These are phyloP conservation scores for Talaromyces verruculosus DNA, from an alignment of 2,329 filamentous ascomycete species.

Conservation along the genomic window DNA sequence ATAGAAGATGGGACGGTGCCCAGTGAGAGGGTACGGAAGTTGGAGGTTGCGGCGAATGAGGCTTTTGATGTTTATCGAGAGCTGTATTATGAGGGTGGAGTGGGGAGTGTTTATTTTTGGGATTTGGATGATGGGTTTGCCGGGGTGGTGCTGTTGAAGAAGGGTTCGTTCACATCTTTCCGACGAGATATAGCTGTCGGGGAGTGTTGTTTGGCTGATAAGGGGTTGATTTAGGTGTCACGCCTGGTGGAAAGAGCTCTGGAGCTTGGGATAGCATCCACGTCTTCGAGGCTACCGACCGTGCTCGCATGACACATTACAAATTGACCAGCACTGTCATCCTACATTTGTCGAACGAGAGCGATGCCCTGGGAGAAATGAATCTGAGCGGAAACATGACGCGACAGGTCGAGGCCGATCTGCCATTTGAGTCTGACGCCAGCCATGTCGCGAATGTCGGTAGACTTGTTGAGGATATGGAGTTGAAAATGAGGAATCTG, in stretches of 20 bases:
- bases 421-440: constrained; percentile 84
- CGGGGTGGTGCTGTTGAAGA: constrained; percentile 92
- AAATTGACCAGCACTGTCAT: constrained; percentile 98
- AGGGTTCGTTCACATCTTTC: constrained; percentile 55
- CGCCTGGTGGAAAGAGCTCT: constrained; percentile 65
- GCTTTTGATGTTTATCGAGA: constrained; percentile 97
- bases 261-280: constrained; percentile 98
- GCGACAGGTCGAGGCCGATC: constrained; percentile 87
- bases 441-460: constrained; percentile 96
- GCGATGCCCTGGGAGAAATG: constrained; percentile 72
- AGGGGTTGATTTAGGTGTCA: constrained; percentile 54
- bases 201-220: neutral
- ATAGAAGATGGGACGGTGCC: constrained; percentile 84
- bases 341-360: constrained; percentile 73
- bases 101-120: constrained; percentile 97
- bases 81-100: constrained; percentile 87
- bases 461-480: constrained; percentile 95
- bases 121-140: constrained; percentile 97
- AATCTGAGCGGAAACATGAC: constrained; percentile 98
- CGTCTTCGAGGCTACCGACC: constrained; percentile 94
- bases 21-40: constrained; percentile 84
- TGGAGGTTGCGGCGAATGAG: constrained; percentile 92
- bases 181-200: neutral
- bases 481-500: constrained; percentile 97
- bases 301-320: constrained; percentile 89